Percentiles rank a stretch among this genome's conserved stretches.
phyloP scores from a whole-genome alignment of 345 rosid genomes.

The Syzygium aromaticum region DNA sequence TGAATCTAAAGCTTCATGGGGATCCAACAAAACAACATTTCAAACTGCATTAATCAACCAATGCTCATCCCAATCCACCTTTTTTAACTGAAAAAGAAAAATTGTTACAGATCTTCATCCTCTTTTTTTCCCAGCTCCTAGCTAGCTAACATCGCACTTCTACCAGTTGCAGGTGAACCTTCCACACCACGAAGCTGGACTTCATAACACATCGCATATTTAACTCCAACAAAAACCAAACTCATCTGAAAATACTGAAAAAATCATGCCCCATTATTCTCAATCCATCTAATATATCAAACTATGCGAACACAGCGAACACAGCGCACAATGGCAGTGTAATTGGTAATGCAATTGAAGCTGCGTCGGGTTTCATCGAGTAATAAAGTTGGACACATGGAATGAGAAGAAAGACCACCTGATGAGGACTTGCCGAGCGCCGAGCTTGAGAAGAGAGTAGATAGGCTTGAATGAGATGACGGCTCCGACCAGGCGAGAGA shows the following conservation, averaged over 20 bases:
- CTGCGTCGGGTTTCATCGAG: neutral
- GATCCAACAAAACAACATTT: neutral
- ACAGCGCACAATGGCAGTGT: neutral
- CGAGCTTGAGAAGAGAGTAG: constrained; percentile 47
- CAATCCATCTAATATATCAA: neutral
- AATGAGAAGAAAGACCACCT: constrained; percentile 15
- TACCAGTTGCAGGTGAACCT: neutral
- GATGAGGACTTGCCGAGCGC: constrained; percentile 57
- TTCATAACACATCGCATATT: neutral
- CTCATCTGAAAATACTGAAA: neutral
- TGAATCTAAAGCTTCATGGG: neutral
- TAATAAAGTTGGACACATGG: neutral
- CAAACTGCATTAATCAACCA: neutral
- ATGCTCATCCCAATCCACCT: neutral
- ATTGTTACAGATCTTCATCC: neutral
- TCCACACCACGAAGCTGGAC: neutral
- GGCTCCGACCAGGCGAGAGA: constrained; percentile 45
- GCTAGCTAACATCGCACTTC: neutral
- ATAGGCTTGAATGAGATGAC: constrained; percentile 53
- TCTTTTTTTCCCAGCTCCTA: fast-evolving
- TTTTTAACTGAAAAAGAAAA: neutral
- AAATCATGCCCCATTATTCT: neutral
- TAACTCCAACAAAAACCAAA: neutral
- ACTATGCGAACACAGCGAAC: neutral
- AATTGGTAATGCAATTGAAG: neutral